A percentile compares a stretch with the other conserved stretches of the same genome.
These are phyloP conservation scores for Lichtheimia hyalospora DNA, from an alignment of 371 early-diverging fungal genomes.

Conservation along the genomic window DNA sequence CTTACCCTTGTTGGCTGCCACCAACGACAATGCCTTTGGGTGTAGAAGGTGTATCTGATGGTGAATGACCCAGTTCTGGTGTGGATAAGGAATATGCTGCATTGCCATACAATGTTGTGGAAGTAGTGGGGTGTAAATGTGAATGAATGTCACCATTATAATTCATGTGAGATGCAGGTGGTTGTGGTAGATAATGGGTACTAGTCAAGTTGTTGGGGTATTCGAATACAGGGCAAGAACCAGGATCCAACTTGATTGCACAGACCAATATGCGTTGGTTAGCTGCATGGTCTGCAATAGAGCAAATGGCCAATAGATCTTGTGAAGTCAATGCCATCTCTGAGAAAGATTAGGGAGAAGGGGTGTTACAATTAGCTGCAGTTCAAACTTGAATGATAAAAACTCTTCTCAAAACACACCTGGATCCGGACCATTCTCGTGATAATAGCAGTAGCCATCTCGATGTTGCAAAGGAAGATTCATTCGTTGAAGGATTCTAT, in stretches of 20 bases:
- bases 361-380: conserved; percentile 1
- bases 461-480: conserved; percentile 6
- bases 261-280: conserved; percentile 39
- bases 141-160: background rate
- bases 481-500: conserved; percentile 48
- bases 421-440: conserved; percentile 53
- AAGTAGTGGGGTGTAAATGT: background rate
- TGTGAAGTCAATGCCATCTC: conserved; percentile 33
- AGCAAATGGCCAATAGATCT: conserved; percentile 37
- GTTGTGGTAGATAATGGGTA: conserved; percentile 4
- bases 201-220: background rate
- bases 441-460: conserved; percentile 48
- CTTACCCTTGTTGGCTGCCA: too few relatives aligned
- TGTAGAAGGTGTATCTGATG: conserved; percentile 20
- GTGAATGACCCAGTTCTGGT: conserved; percentile 45
- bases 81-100: conserved; percentile 22
- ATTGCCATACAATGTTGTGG: conserved; percentile 10
- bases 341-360: conserved; percentile 2
- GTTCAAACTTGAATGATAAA: conserved; percentile 6
- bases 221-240: background rate
- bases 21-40: background rate
- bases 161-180: background rate
- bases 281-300: conserved; percentile 42
- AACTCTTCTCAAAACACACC: conserved; percentile 27
- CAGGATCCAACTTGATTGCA: conserved; percentile 5